These are phyloP conservation scores for Fusarium sp. DNA, from an alignment of 2,329 filamentous ascomycete species.

Conservation along the genomic window DNA sequence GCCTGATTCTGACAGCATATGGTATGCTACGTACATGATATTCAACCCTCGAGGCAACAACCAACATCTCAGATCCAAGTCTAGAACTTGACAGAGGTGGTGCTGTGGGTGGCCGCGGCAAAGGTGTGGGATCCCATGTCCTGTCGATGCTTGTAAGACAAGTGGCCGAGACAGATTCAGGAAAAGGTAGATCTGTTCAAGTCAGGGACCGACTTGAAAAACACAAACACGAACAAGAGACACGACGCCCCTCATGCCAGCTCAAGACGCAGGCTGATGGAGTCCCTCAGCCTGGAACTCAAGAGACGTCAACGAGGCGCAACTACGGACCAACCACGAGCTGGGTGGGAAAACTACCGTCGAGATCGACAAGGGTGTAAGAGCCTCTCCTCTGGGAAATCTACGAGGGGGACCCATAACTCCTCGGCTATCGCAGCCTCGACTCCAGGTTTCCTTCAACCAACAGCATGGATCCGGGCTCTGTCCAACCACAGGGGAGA, in stretches of 20 bases:
- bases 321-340: conserved; percentile 31
- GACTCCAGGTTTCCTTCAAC: conserved; percentile 27
- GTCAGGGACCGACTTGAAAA: background rate
- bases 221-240: background rate
- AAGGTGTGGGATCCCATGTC: background rate
- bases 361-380: conserved; percentile 39
- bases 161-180: background rate
- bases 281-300: background rate
- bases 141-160: background rate
- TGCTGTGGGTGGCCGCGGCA: background rate
- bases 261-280: conserved; percentile 1
- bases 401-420: conserved; percentile 10
- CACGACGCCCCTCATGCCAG: background rate
- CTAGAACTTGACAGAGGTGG: background rate
- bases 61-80: background rate
- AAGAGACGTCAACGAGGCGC: conserved; percentile 13
- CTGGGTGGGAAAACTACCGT: conserved; percentile 41
- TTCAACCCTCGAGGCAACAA: background rate
- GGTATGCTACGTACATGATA: background rate
- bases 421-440: conserved; percentile 42
- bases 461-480: conserved; percentile 14
- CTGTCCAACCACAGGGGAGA: conserved; percentile 18
- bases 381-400: conserved; percentile 31
- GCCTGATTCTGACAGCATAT: background rate
- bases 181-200: background rate